Evolutionary conservation across 2,329 filamentous ascomycete genomes (phyloP), one percentile per base, ranked within the genome.

Genomic region (Scytalidium lignicola): DNA sequence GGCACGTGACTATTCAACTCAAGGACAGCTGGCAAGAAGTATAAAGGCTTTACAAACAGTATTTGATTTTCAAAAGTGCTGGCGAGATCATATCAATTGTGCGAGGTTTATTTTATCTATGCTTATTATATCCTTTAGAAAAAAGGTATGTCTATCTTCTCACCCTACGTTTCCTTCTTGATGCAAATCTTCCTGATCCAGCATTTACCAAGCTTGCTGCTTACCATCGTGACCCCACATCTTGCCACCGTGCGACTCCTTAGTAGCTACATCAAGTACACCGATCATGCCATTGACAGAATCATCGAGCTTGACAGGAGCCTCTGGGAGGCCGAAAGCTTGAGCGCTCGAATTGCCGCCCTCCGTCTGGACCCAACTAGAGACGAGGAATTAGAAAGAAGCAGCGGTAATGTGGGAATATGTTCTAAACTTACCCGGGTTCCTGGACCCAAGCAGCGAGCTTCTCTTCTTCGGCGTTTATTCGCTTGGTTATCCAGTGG

Each of bases 401-500:
- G 39, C 26, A 50, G 15, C 26, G 7, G 39, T 43, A 2, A 15
- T n/a, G 42, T 10, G n/a, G 28, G 23, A 9, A 10, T 22, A 10
- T 3, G 12, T 15, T 19, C 23, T 5, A 26, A 26, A 43, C 45
- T 21, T 47, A 43, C 9, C 62, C 43, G 7, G 53, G 50, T 19
- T 44, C 29, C 28, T 51, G 40, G 2, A 55, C 29, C 28, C 62
- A 60, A 4, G 58, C 48, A 19, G 51, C 58, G 17, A 62, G 48
- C 48, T 51, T 51, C 7, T 50, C 43, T 32, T 61, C 56, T 44
- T 62, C 60, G 23, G 46, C 22, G 17, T 60, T 51, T 9, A 62
- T 63, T n/a, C 47, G 46, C 21, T 55, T 48, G 7, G 62, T 66
- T 21, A 66, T 54, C 57, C 58, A 68, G 43, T 65, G 59, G n/a